A percentile compares a stretch with the other conserved stretches of the same genome.
phyloP scores from a whole-genome alignment of 1,284 basidiomycete genomes.

The Pyrrhoderma lamaoense region DNA sequence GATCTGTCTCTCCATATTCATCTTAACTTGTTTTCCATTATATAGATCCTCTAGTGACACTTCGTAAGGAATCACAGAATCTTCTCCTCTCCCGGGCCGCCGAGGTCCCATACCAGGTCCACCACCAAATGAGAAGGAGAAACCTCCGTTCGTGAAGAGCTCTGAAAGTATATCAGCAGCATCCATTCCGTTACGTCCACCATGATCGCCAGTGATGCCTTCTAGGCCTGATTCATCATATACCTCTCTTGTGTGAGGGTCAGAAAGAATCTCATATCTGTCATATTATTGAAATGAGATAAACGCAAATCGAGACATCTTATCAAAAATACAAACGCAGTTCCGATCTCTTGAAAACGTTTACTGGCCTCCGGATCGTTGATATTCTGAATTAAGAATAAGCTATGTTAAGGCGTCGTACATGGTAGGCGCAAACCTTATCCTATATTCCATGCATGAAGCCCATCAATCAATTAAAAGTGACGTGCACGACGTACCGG shows the following conservation, averaged over 20 bases:
- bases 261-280: conserved; percentile 83
- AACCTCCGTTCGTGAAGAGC: conserved; percentile 50
- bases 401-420: not conserved
- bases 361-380: conserved; percentile 71
- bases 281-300: conserved; percentile 1
- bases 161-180: conserved; percentile 70
- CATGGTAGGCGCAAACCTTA: conserved; percentile 40
- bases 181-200: conserved; percentile 43
- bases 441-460: conserved; percentile 36
- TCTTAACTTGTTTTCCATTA: conserved; percentile 83
- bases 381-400: conserved; percentile 46
- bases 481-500: conserved; percentile 53
- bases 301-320: conserved; percentile 3
- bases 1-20: conserved; percentile 84
- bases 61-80: conserved; percentile 75
- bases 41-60: conserved; percentile 92
- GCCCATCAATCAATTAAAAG: not conserved
- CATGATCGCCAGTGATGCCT: conserved; percentile 42
- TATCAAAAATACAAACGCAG: conserved; percentile 52
- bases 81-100: conserved; percentile 49
- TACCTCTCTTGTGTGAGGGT: conserved; percentile 65
- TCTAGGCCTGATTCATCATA: conserved; percentile 83
- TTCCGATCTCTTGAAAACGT: conserved; percentile 84
- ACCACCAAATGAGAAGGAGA: conserved; percentile 51
- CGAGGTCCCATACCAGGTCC: conserved; percentile 39